These are phyloP conservation scores for Saururus chinensis DNA, from an alignment of 164 flowering plant genomes.

Conservation along the genomic window DNA sequence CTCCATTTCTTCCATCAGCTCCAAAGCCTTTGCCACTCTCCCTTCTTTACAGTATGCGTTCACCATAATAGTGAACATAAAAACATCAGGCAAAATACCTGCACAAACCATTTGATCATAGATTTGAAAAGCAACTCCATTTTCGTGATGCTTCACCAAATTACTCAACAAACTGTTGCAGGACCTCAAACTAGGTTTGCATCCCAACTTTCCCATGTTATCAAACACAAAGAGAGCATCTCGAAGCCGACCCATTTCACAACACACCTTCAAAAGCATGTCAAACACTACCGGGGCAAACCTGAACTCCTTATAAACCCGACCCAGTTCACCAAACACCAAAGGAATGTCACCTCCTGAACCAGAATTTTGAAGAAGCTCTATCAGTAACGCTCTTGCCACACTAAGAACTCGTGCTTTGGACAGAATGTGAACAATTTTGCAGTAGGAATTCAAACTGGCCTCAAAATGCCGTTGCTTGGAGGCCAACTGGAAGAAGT, in stretches of 20 bases:
- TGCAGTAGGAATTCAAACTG: slow-evolving; percentile 39
- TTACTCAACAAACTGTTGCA: slow-evolving; percentile 71
- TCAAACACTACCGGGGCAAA: slow-evolving; percentile 79
- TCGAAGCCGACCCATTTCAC: slow-evolving; percentile 43
- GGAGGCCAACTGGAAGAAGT: slow-evolving; percentile 51
- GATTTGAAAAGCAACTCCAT: slow-evolving; percentile 28
- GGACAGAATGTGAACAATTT: slow-evolving; percentile 61
- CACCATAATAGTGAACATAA: slow-evolving; percentile 55
- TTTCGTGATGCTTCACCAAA: slow-evolving; percentile 43
- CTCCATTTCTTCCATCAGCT: slow-evolving; percentile 53
- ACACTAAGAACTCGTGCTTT: slow-evolving; percentile 53
- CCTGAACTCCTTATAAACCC: slow-evolving; percentile 49
- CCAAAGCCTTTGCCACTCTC: slow-evolving; percentile 36
- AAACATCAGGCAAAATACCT: slow-evolving; percentile 72
- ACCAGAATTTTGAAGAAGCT: slow-evolving; percentile 30
- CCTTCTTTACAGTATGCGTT: slow-evolving; percentile 70
- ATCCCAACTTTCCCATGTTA: slow-evolving; percentile 57
- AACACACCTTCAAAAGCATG: slow-evolving; percentile 67
- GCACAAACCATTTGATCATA: slow-evolving; percentile 51
- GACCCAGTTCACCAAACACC: slow-evolving; percentile 48
- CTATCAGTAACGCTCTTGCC: slow-evolving; percentile 33
- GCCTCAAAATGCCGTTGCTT: slow-evolving; percentile 49
- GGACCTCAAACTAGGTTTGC: slow-evolving; percentile 62
- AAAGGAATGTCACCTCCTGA: slow-evolving; percentile 11
- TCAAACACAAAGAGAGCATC: slow-evolving; percentile 85